Evolutionary conservation across 1,139 yeast genomes (phyloP), one percentile per base, ranked within the genome.

Genomic region (Candida neerlandica): DNA sequence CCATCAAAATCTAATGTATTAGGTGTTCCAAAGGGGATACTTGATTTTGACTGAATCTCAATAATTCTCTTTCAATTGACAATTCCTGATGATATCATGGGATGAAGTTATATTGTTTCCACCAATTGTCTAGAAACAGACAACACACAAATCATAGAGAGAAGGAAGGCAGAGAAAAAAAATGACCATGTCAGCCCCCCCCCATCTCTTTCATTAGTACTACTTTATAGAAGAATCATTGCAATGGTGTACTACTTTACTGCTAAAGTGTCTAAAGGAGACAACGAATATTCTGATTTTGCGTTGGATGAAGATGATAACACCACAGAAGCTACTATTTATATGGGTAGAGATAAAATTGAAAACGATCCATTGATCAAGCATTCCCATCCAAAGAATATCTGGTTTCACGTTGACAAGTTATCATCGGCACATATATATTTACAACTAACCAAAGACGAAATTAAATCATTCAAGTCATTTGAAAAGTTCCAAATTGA

Each of bases 321-420:
- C 67, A 58, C 62, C 54, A 51, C 71, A 57, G 73, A 51, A 51
- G 65, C 64, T 45, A 58, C 57, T 43, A 67, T 86, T 3, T 86
- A 84, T 56, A 85, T 86, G 86, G 96, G 96, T 3, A 84, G 79
- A 60, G 89, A 89, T 63, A 87, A 87, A 64, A 71, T 75, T 53
- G 96, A 89, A 65, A 89, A 89, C 62, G 96, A 87, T 59, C 80
- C 82, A 23, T 69, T 89, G 51, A 85, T 89, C 51, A 84, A 82
- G 60, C 78, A 82, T 60, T 90, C 94, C 0, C 77, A 81, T 56
- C 85, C 84, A 14, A 81, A 80, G 51, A 88, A 87, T 61, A 71
- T 87, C 7, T 89, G 96, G 95, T 89, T 89, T 61, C 96, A 89
- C 64, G 92, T 86, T 7, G 95, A 88, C 59, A 86, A 86, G 57